Evolutionary conservation across 2,329 filamentous ascomycete species (phyloP).

Genomic region (Phialemoniopsis sp.): DNA sequence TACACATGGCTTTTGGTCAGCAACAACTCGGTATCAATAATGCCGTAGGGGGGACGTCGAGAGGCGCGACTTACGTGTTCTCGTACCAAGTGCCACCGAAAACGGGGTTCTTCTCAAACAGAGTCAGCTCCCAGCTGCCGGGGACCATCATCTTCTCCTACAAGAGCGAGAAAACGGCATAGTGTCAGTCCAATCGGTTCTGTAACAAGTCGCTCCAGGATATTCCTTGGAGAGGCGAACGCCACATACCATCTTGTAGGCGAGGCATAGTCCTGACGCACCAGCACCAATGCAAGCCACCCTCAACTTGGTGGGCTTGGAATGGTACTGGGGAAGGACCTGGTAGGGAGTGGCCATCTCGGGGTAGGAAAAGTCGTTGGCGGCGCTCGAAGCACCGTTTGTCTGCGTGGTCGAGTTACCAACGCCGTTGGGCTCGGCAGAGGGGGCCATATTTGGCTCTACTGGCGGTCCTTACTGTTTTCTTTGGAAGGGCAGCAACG

Average conservation of each 20-base stretch:
- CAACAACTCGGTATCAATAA: background rate
- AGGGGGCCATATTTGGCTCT: background rate
- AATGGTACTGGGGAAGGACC: slow-evolving; percentile 25
- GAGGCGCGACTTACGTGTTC: slow-evolving; percentile 13
- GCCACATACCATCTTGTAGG: too few relatives aligned
- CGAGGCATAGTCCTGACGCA: too few relatives aligned
- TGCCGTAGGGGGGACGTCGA: too few relatives aligned
- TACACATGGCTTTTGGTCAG: background rate
- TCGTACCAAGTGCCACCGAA: slow-evolving; percentile 20
- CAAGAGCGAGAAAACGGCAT: too few relatives aligned
- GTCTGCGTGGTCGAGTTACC: background rate
- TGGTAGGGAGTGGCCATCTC: slow-evolving; percentile 16
- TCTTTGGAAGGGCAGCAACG: too few relatives aligned
- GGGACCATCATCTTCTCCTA: slow-evolving; percentile 18
- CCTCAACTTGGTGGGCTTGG: slow-evolving; percentile 25
- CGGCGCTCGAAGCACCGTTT: slow-evolving; percentile 1
- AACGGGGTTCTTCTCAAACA: slow-evolving; percentile 26
- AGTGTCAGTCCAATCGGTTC: too few relatives aligned
- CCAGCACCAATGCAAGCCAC: slow-evolving; percentile 19
- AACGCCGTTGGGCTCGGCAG: slow-evolving; percentile 2
- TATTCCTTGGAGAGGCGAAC: too few relatives aligned
- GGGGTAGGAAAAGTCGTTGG: slow-evolving; percentile 18
- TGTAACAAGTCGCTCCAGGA: too few relatives aligned
- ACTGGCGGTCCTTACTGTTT: too few relatives aligned
- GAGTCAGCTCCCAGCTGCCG: slow-evolving; percentile 20